Conservation (phyloP, 2,329 filamentous ascomycete species). For the Ophiostoma ulmi region DNA sequence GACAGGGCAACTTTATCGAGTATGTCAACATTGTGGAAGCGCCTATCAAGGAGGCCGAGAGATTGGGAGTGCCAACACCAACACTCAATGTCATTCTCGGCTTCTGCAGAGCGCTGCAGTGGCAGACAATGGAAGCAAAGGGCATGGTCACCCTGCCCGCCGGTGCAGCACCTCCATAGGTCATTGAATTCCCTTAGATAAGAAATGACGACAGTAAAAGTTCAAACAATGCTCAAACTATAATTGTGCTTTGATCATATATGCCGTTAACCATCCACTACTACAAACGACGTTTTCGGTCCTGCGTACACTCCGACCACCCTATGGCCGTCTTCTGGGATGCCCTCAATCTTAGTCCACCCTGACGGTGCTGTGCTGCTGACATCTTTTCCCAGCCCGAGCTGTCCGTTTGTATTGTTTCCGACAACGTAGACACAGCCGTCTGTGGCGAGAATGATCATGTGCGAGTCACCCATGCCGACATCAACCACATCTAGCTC, state of each 20-base stretch:
- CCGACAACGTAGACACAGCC: conserved; percentile 53
- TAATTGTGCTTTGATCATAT: no score
- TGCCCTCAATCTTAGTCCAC: conserved; percentile 37
- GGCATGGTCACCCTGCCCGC: conserved; percentile 34
- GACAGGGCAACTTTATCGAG: conserved; percentile 48
- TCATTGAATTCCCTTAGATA: not conserved
- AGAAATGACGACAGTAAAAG: conserved; percentile 15
- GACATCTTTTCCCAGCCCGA: conserved; percentile 41
- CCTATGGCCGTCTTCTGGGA: conserved; percentile 31
- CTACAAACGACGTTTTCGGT: conserved; percentile 46
- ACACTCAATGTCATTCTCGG: conserved; percentile 46
- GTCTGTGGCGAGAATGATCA: conserved; percentile 49
- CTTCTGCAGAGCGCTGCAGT: conserved; percentile 45
- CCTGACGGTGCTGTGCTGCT: conserved; percentile 17
- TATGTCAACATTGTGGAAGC: conserved; percentile 53
- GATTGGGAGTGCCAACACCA: conserved; percentile 45
- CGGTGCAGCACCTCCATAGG: not conserved
- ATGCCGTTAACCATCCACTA: conserved; percentile 28
- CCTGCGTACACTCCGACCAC: conserved; percentile 46
- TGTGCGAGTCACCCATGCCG: conserved; percentile 54
- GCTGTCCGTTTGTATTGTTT: conserved; percentile 54
- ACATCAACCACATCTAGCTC: conserved; percentile 48
- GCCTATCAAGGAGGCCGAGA: conserved; percentile 48
- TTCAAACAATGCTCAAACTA: not conserved
- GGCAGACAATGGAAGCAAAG: conserved; percentile 42